Evolutionary conservation across 306 rosid genomes (phyloP).

Genomic region (Aeschynomene evenia): DNA sequence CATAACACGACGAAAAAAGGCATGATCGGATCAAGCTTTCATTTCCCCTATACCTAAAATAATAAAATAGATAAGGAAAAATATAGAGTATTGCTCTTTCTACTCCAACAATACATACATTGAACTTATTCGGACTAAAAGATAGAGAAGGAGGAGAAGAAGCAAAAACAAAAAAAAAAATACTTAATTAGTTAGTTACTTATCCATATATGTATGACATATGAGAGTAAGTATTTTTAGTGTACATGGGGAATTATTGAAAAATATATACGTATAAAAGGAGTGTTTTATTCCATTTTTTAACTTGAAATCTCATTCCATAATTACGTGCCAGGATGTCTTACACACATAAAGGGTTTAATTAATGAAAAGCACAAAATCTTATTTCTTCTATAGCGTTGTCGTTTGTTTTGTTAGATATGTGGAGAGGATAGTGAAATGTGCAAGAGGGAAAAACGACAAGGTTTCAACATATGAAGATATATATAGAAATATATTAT

Average conservation of each 20-base stretch:
- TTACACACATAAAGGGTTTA: slow-evolving; percentile 41
- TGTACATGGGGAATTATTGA: no score
- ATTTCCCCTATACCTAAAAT: not conserved
- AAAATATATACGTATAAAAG: no score
- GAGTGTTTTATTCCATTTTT: not conserved
- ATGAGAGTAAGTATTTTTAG: no score
- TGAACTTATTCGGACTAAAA: no score
- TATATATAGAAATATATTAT: no score
- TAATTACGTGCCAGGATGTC: slow-evolving; percentile 67
- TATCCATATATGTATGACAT: no score
- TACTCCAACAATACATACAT: no score
- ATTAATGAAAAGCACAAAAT: slow-evolving; percentile 47
- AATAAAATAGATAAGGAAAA: not conserved
- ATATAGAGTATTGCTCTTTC: no score
- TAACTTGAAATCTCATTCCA: slow-evolving; percentile 31
- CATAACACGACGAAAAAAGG: slow-evolving; percentile 42
- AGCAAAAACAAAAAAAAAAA: no score
- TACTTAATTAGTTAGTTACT: no score
- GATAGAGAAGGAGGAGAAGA: no score
- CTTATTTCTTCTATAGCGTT: slow-evolving; percentile 58
- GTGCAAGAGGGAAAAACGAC: slow-evolving; percentile 35
- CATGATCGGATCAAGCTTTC: slow-evolving; percentile 43
- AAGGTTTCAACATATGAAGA: slow-evolving; percentile 3
- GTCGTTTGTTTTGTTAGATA: slow-evolving; percentile 59
- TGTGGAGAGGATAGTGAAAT: slow-evolving; percentile 4